Conservation (phyloP, 1,284 basidiomycete species). For the Pseudozyma pruni region DNA sequence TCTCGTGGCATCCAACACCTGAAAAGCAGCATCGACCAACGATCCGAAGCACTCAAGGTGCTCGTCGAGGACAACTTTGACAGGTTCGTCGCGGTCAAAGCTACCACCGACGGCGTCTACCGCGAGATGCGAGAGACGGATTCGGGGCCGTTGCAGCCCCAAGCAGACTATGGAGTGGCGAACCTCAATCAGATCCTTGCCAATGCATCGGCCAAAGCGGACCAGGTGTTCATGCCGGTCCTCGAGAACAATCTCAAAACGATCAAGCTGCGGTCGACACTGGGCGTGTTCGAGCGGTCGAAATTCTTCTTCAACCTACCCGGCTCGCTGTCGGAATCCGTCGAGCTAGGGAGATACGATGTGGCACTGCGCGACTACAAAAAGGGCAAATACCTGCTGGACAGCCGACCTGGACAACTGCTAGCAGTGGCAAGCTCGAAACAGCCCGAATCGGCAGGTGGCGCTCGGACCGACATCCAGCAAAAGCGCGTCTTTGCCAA, state of each 20-base stretch:
- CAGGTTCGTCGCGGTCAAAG: slow-evolving; percentile 96
- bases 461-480: slow-evolving; percentile 53
- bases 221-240: slow-evolving; percentile 95
- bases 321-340: slow-evolving; percentile 86
- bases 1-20: slow-evolving; percentile 70
- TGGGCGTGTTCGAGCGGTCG: slow-evolving; percentile 93
- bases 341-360: slow-evolving; percentile 83
- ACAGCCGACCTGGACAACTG: slow-evolving; percentile 85
- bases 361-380: slow-evolving; percentile 94
- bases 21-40: slow-evolving; percentile 58
- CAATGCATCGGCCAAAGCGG: slow-evolving; percentile 82
- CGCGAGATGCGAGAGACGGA: slow-evolving; percentile 79
- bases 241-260: slow-evolving; percentile 96
- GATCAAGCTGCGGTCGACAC: slow-evolving; percentile 87
- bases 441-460: slow-evolving; percentile 25
- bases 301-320: slow-evolving; percentile 99
- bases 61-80: slow-evolving; percentile 99
- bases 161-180: slow-evolving; percentile 83
- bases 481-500: slow-evolving; percentile 93
- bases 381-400: slow-evolving; percentile 90
- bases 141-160: slow-evolving; percentile 81
- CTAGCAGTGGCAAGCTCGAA: slow-evolving; percentile 70
- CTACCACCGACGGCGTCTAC: slow-evolving; percentile 90
- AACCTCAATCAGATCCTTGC: slow-evolving; percentile 75
- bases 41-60: slow-evolving; percentile 90